phyloP scores from a whole-genome alignment of 2,329 filamentous ascomycete species.

The Colletotrichum musicola region DNA sequence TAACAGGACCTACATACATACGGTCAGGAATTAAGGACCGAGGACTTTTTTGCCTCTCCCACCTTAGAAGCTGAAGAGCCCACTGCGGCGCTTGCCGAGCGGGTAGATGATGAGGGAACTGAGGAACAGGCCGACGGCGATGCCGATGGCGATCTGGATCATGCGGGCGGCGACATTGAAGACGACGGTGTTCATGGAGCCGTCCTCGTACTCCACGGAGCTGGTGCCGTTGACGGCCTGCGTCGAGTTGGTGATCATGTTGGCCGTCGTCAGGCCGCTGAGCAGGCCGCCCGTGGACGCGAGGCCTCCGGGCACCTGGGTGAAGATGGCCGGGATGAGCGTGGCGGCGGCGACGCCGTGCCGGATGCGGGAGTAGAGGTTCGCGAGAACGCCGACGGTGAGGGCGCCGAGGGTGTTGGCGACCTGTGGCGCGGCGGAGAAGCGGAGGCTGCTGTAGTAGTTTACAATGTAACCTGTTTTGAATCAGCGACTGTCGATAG shows the following conservation, averaged over 20 bases:
- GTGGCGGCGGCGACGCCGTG: constrained; percentile 65
- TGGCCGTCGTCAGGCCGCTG: constrained; percentile 59
- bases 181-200: constrained; percentile 51
- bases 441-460: constrained; percentile 76
- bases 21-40: neutral
- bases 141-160: constrained; percentile 66
- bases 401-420: constrained; percentile 83
- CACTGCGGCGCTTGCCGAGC: constrained; percentile 62
- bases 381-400: constrained; percentile 80
- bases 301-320: constrained; percentile 62
- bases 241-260: constrained; percentile 56
- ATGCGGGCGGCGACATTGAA: constrained; percentile 62
- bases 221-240: constrained; percentile 51
- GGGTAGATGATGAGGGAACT: constrained; percentile 63
- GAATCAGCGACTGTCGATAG: no score
- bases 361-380: constrained; percentile 75
- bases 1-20: neutral
- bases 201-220: constrained; percentile 42
- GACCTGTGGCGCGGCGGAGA: constrained; percentile 78
- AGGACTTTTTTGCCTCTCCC: no score
- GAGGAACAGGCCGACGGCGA: constrained; percentile 63
- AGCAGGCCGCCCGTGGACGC: constrained; percentile 61
- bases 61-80: constrained; percentile 60
- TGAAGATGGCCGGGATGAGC: constrained; percentile 62
- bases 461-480: constrained; percentile 77